These are phyloP conservation scores for Saposhnikovia divaricata DNA, from an alignment of 129 eudicot species.

Conservation along the genomic window DNA sequence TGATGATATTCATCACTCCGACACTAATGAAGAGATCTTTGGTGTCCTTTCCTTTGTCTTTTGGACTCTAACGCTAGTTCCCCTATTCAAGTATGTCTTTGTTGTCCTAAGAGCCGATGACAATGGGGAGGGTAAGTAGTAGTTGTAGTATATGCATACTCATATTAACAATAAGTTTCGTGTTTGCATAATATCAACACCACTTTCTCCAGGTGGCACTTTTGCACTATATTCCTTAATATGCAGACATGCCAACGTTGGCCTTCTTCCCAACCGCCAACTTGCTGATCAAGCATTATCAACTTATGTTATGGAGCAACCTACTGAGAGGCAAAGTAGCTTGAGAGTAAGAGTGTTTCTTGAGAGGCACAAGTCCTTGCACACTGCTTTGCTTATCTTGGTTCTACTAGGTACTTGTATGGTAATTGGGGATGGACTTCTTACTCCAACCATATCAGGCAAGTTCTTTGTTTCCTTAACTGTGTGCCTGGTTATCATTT, in stretches of 20 bases:
- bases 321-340: constrained; percentile 43
- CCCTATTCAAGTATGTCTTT: constrained; percentile 74
- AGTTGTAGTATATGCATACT: background rate
- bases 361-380: constrained; percentile 65
- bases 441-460: constrained; percentile 84
- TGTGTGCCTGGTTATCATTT: background rate
- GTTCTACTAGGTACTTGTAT: constrained; percentile 86
- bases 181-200: constrained; percentile 1
- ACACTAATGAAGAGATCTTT: constrained; percentile 72
- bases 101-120: constrained; percentile 80
- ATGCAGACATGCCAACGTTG: constrained; percentile 81
- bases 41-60: constrained; percentile 79
- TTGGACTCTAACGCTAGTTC: constrained; percentile 78
- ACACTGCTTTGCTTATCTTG: constrained; percentile 65
- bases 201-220: constrained; percentile 54
- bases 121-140: constrained; percentile 60
- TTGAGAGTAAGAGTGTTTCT: constrained; percentile 53
- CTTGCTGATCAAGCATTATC: constrained; percentile 67
- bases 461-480: background rate
- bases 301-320: constrained; percentile 66
- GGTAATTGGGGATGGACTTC: constrained; percentile 86
- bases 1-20: constrained; percentile 73
- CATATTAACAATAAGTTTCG: background rate
- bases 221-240: constrained; percentile 76
- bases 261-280: constrained; percentile 73